These are phyloP conservation scores for Helicocarpus griseus DNA, from an alignment of 2,329 filamentous ascomycete species.

Conservation along the genomic window DNA sequence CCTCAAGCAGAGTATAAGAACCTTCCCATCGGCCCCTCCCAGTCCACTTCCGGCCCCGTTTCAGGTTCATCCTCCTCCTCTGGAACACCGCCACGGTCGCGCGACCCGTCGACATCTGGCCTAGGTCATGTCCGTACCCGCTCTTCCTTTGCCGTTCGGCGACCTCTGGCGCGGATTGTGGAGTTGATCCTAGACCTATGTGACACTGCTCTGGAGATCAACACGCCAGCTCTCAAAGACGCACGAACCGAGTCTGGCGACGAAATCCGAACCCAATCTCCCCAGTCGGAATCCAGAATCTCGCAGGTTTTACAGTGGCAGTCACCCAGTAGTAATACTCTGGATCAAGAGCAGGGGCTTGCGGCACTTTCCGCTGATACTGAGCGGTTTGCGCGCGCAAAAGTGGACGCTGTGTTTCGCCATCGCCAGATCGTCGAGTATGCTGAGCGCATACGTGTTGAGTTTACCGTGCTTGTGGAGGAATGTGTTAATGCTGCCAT, in stretches of 20 bases:
- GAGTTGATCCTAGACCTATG: slow-evolving; percentile 91
- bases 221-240: slow-evolving; percentile 86
- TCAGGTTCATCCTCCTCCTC: slow-evolving; percentile 63
- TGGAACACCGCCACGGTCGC: slow-evolving; percentile 54
- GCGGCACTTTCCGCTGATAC: slow-evolving; percentile 84
- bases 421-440: slow-evolving; percentile 93
- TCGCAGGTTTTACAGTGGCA: slow-evolving; percentile 95
- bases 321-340: slow-evolving; percentile 78
- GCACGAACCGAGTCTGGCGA: slow-evolving; percentile 52
- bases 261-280: slow-evolving; percentile 85
- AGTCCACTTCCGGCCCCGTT: slow-evolving; percentile 59
- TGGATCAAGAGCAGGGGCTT: slow-evolving; percentile 88
- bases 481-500: slow-evolving; percentile 92
- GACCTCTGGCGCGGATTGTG: slow-evolving; percentile 85
- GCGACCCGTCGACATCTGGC: slow-evolving; percentile 55
- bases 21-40: slow-evolving; percentile 65
- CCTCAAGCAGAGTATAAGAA: slow-evolving; percentile 77
- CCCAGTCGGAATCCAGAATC: slow-evolving; percentile 89
- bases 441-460: slow-evolving; percentile 84
- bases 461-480: slow-evolving; percentile 86
- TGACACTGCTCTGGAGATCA: slow-evolving; percentile 92
- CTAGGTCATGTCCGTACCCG: slow-evolving; percentile 71
- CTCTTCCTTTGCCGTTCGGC: slow-evolving; percentile 73
- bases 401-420: slow-evolving; percentile 86
- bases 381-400: slow-evolving; percentile 70